Percentiles rank a stretch among this genome's conserved stretches.
Evolutionary conservation across 371 early-diverging fungal species (phyloP).

Genomic region (Mortierella sp.): DNA sequence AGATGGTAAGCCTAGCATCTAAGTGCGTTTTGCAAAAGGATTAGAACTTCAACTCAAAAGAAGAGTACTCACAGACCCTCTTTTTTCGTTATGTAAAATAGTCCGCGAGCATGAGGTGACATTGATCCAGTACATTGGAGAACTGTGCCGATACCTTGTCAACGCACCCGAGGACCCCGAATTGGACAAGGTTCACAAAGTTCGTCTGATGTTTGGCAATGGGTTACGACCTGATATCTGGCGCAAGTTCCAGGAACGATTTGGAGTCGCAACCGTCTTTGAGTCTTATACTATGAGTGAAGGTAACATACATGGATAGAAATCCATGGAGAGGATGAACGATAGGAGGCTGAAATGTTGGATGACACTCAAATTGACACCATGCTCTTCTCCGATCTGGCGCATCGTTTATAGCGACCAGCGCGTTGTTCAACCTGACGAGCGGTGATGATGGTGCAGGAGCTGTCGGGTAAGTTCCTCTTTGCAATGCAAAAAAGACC

Average conservation of each 20-base stretch:
- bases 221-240: slow-evolving; percentile 82
- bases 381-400: background rate
- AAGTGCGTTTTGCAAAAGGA: background rate
- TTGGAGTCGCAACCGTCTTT: slow-evolving; percentile 31
- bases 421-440: slow-evolving; percentile 29
- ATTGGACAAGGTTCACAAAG: slow-evolving; percentile 63
- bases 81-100: background rate
- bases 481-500: no score
- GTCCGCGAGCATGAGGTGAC: slow-evolving; percentile 34
- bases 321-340: no score
- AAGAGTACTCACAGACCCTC: background rate
- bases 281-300: slow-evolving; percentile 55
- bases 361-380: background rate
- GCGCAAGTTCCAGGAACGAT: slow-evolving; percentile 67
- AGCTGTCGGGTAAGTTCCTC: slow-evolving; percentile 61
- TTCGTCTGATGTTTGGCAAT: slow-evolving; percentile 75
- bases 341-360: no score
- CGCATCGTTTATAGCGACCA: background rate
- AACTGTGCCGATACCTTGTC: slow-evolving; percentile 77
- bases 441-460: slow-evolving; percentile 52
- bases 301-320: slow-evolving; percentile 13
- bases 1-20: slow-evolving; percentile 22
- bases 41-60: background rate
- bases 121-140: slow-evolving; percentile 68
- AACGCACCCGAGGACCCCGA: slow-evolving; percentile 62